Conservation (phyloP, 2,329 filamentous ascomycete species). For the Chaetothyriales sp. region DNA sequence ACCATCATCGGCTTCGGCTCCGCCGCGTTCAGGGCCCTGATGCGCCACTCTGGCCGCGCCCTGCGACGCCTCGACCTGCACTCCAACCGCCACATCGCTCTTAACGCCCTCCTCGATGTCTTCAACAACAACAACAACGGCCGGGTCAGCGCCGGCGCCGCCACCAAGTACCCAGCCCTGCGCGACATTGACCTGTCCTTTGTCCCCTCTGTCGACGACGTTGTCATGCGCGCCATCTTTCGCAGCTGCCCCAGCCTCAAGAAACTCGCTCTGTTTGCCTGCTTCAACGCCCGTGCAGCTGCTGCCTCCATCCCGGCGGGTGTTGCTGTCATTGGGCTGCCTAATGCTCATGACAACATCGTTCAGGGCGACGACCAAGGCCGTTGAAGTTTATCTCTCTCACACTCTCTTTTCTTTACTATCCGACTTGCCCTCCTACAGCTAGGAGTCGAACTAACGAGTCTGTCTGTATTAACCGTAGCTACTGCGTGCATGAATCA, state of each 20-base stretch:
- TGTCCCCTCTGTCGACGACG: conserved; percentile 30
- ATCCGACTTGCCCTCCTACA: too few relatives aligned
- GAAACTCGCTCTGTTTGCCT: conserved; percentile 47
- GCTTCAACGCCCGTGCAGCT: conserved; percentile 43
- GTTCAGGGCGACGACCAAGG: conserved; percentile 11
- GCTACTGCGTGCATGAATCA: neutral
- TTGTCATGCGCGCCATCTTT: conserved; percentile 30
- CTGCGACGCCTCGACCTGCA: conserved; percentile 61
- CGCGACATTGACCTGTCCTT: conserved; percentile 64
- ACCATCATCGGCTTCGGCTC: conserved; percentile 56
- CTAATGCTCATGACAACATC: conserved; percentile 42
- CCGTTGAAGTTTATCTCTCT: too few relatives aligned
- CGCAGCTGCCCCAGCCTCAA: conserved; percentile 32
- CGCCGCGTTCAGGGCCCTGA: conserved; percentile 61
- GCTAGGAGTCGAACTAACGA: too few relatives aligned
- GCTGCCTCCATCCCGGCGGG: conserved; percentile 41
- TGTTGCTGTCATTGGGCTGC: conserved; percentile 45
- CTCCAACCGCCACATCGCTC: conserved; percentile 67
- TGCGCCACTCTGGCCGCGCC: conserved; percentile 60
- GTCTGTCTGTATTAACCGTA: neutral
- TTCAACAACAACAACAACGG: conserved; percentile 39
- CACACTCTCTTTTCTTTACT: too few relatives aligned
- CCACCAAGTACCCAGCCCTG: conserved; percentile 51
- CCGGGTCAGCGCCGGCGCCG: too few relatives aligned
- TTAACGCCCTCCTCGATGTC: conserved; percentile 55